Conservation (phyloP, 163 green algal genomes). For the Chloromonas sp. region DNA sequence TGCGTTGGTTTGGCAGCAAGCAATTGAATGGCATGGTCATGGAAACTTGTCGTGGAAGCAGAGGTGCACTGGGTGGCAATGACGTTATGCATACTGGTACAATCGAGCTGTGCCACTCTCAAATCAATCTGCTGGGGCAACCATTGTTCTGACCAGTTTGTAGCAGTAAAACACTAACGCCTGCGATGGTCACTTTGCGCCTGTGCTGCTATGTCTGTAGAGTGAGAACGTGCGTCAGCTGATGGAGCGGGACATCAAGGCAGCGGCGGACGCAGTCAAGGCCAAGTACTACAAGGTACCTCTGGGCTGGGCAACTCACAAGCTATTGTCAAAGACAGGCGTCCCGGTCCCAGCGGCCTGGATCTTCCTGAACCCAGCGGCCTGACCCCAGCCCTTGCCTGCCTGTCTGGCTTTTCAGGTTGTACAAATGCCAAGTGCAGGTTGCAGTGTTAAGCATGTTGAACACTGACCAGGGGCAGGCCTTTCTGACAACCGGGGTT, state of each 20-base stretch:
- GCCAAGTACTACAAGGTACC: constrained; percentile 35
- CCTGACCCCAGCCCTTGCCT: neutral
- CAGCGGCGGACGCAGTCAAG: constrained; percentile 14
- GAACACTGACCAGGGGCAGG: neutral
- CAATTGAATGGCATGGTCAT: neutral
- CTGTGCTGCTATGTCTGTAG: neutral
- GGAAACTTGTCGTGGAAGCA: neutral
- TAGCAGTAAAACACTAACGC: too few species aligned
- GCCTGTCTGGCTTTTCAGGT: neutral
- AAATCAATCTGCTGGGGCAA: too few species aligned
- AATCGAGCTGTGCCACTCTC: too few species aligned
- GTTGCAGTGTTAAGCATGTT: neutral
- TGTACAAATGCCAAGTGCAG: neutral
- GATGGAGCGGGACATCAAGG: constrained; percentile 12
- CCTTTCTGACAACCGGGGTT: neutral
- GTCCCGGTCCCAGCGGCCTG: too few species aligned
- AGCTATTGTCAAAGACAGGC: neutral
- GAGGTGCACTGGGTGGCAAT: too few species aligned
- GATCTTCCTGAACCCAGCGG: too few species aligned
- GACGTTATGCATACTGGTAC: too few species aligned
- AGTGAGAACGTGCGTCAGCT: neutral
- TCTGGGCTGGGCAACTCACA: neutral
- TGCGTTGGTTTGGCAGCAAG: too few species aligned
- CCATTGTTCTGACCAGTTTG: too few species aligned
- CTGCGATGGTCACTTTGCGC: neutral